Evolutionary conservation across 345 rosid genomes (phyloP).

Genomic region (Ceriops zippeliana): DNA sequence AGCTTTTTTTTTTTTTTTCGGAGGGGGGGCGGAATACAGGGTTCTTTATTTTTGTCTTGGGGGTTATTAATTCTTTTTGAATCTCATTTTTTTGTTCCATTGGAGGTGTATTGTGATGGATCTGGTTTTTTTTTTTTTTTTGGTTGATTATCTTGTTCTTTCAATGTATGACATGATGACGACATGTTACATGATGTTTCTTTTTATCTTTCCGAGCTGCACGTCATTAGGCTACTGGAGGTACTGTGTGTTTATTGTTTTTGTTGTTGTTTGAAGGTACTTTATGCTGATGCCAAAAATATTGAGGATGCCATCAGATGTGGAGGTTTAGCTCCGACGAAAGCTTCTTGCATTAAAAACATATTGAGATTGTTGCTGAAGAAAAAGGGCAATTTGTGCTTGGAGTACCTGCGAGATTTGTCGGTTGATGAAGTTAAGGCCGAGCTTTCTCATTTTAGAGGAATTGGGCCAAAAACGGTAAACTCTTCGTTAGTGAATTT

Average conservation of each 20-base stretch:
- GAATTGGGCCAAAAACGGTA: constrained; percentile 87
- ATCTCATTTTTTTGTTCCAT: too few species aligned
- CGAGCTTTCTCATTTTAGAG: constrained; percentile 77
- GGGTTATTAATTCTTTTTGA: background rate
- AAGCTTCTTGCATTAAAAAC: constrained; percentile 72
- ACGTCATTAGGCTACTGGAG: too few species aligned
- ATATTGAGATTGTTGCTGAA: constrained; percentile 51
- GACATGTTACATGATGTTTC: too few species aligned
- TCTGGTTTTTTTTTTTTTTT: too few species aligned
- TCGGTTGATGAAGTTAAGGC: constrained; percentile 63
- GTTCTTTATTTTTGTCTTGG: background rate
- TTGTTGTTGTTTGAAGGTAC: constrained; percentile 44
- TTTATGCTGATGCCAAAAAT: constrained; percentile 54
- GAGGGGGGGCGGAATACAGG: too few species aligned
- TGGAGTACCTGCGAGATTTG: constrained; percentile 66
- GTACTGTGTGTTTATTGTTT: constrained; percentile 2
- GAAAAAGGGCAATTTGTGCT: constrained; percentile 62
- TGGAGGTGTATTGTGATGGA: too few species aligned
- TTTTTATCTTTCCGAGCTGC: too few species aligned
- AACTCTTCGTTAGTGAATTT: background rate
- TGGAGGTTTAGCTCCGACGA: constrained; percentile 86
- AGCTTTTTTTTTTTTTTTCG: constrained; percentile 15
- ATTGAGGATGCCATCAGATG: constrained; percentile 75
- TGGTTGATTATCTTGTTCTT: too few species aligned
- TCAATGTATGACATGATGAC: too few species aligned